phyloP scores from a whole-genome alignment of 441 rosid species.

The Raphanus hybrid region DNA sequence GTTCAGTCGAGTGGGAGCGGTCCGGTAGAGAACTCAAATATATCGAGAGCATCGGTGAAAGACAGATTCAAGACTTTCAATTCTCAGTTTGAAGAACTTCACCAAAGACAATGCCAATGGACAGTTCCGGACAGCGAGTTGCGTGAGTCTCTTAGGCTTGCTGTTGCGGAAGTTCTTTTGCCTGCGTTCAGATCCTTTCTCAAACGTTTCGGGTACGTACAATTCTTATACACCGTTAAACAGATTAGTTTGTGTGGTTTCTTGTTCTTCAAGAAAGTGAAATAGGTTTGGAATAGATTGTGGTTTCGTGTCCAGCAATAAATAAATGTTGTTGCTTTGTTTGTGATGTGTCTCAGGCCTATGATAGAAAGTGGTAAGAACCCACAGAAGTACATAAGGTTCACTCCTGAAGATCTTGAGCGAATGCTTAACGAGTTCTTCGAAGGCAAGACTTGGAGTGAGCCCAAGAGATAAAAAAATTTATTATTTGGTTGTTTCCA shows the following conservation, averaged over 20 bases:
- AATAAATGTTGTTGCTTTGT: background rate
- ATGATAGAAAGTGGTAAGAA: conserved; percentile 79
- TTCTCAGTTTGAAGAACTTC: conserved; percentile 72
- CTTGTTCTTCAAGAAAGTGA: background rate
- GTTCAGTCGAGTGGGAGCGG: conserved; percentile 58
- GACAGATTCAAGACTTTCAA: conserved; percentile 92
- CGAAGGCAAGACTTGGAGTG: conserved; percentile 84
- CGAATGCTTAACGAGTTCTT: conserved; percentile 90
- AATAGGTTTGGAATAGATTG: background rate
- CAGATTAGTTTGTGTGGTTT: conserved; percentile 20
- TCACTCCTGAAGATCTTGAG: conserved; percentile 75
- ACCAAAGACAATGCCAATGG: conserved; percentile 95
- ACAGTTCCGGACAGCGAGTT: conserved; percentile 93
- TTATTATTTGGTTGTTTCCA: background rate
- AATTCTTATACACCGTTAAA: background rate
- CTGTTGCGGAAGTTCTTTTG: conserved; percentile 92
- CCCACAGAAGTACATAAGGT: conserved; percentile 81
- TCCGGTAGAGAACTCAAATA: conserved; percentile 44
- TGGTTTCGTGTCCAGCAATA: conserved; percentile 15
- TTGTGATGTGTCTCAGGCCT: conserved; percentile 55
- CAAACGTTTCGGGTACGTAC: conserved; percentile 75
- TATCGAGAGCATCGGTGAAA: conserved; percentile 80
- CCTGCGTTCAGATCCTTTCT: conserved; percentile 93
- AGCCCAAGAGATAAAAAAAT: conserved; percentile 61
- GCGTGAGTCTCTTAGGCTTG: conserved; percentile 85